Evolutionary conservation across 2,329 filamentous ascomycete genomes (phyloP).

Genomic region (Fusarium drepaniforme): DNA sequence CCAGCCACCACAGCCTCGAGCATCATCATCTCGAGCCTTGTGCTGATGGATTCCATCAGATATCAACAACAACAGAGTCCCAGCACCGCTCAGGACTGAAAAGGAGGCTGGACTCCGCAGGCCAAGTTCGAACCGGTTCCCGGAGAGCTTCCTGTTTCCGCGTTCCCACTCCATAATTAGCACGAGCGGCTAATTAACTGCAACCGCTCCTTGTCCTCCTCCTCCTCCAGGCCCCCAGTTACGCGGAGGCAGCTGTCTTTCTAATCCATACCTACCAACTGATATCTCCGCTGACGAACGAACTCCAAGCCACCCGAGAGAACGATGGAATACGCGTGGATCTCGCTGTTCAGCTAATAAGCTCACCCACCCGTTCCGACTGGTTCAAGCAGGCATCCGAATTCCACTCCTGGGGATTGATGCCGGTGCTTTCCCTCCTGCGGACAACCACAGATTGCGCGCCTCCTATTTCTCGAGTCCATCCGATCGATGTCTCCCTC

Average conservation of each 20-base stretch:
- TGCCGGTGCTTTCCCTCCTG: neutral
- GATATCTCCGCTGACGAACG: conserved; percentile 21
- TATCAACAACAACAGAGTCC: neutral
- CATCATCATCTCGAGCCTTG: neutral
- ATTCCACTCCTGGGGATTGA: conserved; percentile 14
- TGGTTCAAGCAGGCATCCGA: conserved; percentile 37
- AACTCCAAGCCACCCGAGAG: conserved; percentile 4
- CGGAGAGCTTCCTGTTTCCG: conserved; percentile 34
- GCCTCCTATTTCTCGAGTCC: conserved; percentile 8
- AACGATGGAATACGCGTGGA: conserved; percentile 28
- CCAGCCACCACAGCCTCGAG: conserved; percentile 24
- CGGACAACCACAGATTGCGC: conserved; percentile 23
- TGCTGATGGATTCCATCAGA: neutral
- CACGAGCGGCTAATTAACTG: conserved; percentile 30
- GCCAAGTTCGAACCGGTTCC: conserved; percentile 34
- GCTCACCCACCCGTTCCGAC: conserved; percentile 34
- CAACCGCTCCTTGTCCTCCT: conserved; percentile 25
- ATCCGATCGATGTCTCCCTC: conserved; percentile 12
- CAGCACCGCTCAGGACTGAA: neutral
- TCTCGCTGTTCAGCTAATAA: conserved; percentile 29
- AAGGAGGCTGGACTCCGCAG: conserved; percentile 42
- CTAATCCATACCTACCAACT: neutral
- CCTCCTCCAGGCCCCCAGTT: conserved; percentile 22
- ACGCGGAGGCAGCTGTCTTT: conserved; percentile 26
- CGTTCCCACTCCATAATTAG: conserved; percentile 41